phyloP scores from a whole-genome alignment of 2,329 filamentous ascomycete species.

The Tolypocladium cylindrosporum region DNA sequence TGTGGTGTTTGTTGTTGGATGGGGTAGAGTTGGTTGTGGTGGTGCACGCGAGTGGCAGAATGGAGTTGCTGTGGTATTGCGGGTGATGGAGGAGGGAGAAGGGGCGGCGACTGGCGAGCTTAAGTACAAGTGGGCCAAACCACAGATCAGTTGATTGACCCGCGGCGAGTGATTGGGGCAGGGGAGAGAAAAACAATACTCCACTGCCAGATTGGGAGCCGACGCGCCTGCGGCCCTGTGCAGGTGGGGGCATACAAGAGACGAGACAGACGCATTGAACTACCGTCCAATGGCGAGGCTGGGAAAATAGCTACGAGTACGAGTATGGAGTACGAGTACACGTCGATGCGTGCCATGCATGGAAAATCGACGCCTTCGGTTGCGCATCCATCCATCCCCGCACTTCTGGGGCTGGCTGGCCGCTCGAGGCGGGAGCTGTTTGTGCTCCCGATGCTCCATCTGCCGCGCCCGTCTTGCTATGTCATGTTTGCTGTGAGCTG shows the following conservation, averaged over 20 bases:
- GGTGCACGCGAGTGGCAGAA: slow-evolving; percentile 1
- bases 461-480: background rate
- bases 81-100: slow-evolving; percentile 8
- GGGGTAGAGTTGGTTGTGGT: slow-evolving; percentile 3
- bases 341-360: background rate
- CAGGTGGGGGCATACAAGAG: background rate
- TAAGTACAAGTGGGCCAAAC: slow-evolving; percentile 29
- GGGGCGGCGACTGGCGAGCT: slow-evolving; percentile 19
- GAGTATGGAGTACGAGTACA: no score
- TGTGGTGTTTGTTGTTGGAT: slow-evolving; percentile 4
- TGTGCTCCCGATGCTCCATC: background rate
- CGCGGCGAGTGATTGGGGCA: background rate
- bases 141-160: slow-evolving; percentile 23
- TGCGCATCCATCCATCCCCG: background rate
- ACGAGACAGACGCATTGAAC: background rate
- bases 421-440: background rate
- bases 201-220: background rate
- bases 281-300: background rate
- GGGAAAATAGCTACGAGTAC: background rate
- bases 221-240: background rate
- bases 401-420: background rate
- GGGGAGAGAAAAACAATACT: background rate
- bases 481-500: background rate
- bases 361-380: background rate
- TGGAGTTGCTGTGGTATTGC: slow-evolving; percentile 1